Evolutionary conservation across 495 filamentous ascomycete species (phyloP).

Genomic region (Viridothelium virens): DNA sequence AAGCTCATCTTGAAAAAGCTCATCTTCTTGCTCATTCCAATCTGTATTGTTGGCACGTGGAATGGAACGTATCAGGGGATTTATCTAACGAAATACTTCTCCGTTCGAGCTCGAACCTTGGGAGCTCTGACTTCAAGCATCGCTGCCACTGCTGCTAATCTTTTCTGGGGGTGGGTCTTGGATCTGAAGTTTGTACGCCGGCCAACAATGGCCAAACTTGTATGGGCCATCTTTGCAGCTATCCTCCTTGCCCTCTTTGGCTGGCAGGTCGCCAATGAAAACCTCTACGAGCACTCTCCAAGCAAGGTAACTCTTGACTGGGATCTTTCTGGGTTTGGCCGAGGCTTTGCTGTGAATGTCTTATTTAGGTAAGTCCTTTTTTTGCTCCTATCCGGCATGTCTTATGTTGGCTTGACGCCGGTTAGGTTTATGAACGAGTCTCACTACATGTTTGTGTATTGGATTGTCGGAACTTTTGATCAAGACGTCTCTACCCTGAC

Average conservation of each 20-base stretch:
- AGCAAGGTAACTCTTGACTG: slow-evolving; percentile 36
- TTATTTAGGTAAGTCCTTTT: slow-evolving; percentile 29
- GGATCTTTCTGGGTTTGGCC: slow-evolving; percentile 36
- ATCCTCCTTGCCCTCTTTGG: slow-evolving; percentile 28
- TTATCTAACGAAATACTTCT: slow-evolving; percentile 54
- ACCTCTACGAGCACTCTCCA: slow-evolving; percentile 27
- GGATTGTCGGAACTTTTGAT: slow-evolving; percentile 45
- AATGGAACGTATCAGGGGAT: slow-evolving; percentile 50
- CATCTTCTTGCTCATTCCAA: slow-evolving; percentile 47
- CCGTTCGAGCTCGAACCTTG: slow-evolving; percentile 47
- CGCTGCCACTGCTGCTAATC: slow-evolving; percentile 41
- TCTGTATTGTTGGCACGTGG: slow-evolving; percentile 50
- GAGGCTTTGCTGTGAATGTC: slow-evolving; percentile 38
- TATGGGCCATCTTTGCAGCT: slow-evolving; percentile 30
- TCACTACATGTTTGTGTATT: slow-evolving; percentile 44
- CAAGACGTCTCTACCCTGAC: slow-evolving; percentile 43
- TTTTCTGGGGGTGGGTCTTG: slow-evolving; percentile 43
- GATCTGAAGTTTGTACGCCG: slow-evolving; percentile 37
- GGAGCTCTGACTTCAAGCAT: slow-evolving; percentile 44
- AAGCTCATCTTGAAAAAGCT: slow-evolving; percentile 40
- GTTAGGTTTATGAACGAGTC: slow-evolving; percentile 37
- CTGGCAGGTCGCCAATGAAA: slow-evolving; percentile 39
- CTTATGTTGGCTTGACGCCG: neutral
- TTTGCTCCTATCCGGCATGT: neutral
- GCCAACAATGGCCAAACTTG: slow-evolving; percentile 31